These are phyloP conservation scores for Alternaria brassicicola DNA, from an alignment of 2,329 filamentous ascomycete genomes.

Conservation along the genomic window DNA sequence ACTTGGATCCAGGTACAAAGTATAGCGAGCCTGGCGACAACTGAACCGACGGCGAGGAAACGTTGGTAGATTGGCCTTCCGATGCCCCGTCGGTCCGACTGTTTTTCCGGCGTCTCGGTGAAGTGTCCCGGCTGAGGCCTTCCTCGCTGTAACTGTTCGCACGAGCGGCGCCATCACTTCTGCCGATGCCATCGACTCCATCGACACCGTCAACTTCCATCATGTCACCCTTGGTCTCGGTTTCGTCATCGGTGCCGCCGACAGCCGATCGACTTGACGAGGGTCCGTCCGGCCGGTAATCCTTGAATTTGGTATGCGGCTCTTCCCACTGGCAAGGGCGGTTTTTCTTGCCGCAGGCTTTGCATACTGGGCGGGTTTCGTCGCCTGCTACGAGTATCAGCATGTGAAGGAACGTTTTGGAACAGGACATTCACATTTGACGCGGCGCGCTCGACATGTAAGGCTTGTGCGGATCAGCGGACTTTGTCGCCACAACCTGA, in stretches of 20 bases:
- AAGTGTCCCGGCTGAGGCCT: slow-evolving; percentile 22
- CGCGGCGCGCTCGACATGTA: slow-evolving; percentile 40
- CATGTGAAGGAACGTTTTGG: neutral
- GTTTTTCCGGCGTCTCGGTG: slow-evolving; percentile 23
- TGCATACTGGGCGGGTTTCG: slow-evolving; percentile 37
- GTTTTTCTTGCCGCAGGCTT: slow-evolving; percentile 42
- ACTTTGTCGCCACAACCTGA: neutral
- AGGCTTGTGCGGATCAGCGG: slow-evolving; percentile 23
- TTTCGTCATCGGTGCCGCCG: slow-evolving; percentile 16
- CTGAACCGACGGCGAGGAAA: slow-evolving; percentile 20
- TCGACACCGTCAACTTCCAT: slow-evolving; percentile 26
- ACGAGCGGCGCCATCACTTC: neutral
- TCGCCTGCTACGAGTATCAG: slow-evolving; percentile 30
- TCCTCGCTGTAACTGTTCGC: slow-evolving; percentile 10
- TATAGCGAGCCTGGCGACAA: slow-evolving; percentile 22
- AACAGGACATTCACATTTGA: slow-evolving; percentile 33
- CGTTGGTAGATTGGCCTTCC: slow-evolving; percentile 14
- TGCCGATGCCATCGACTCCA: slow-evolving; percentile 4
- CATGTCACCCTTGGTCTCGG: slow-evolving; percentile 8
- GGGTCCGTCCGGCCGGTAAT: slow-evolving; percentile 29
- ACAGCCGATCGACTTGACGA: slow-evolving; percentile 21
- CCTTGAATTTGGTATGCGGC: slow-evolving; percentile 34
- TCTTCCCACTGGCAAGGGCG: slow-evolving; percentile 41
- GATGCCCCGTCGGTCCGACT: slow-evolving; percentile 16
- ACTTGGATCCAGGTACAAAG: slow-evolving; percentile 4